phyloP scores from a whole-genome alignment of 495 filamentous ascomycete species.

The Penicillium salamii region DNA sequence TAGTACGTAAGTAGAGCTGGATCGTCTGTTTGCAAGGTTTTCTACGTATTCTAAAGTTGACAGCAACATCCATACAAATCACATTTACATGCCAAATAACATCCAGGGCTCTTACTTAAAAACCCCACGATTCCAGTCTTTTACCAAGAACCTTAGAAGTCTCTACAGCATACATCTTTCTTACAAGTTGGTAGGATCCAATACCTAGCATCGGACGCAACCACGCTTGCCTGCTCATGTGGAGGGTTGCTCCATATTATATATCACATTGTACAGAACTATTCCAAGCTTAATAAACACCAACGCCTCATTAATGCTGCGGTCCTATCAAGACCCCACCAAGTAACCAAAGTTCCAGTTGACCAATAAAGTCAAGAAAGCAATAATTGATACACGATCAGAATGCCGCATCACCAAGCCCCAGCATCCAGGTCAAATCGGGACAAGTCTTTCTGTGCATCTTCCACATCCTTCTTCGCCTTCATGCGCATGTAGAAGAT shows the following conservation, averaged over 20 bases:
- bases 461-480: constrained; percentile 97
- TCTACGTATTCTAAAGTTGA: no score
- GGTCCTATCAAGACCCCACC: neutral
- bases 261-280: constrained; percentile 4
- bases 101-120: no score
- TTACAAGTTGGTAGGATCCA: no score
- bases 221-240: no score
- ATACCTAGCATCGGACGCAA: no score
- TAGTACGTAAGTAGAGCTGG: no score
- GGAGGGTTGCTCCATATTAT: neutral
- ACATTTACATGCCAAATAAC: no score
- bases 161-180: no score
- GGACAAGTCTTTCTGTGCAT: constrained; percentile 84
- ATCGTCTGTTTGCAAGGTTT: no score
- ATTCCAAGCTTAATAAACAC: neutral
- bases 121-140: no score
- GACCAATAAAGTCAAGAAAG: neutral
- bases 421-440: constrained; percentile 83
- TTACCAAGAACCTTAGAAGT: no score
- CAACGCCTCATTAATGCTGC: constrained; percentile 6
- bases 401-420: constrained; percentile 48
- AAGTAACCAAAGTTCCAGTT: neutral
- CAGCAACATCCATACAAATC: no score
- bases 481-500: constrained; percentile 99
- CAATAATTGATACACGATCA: neutral